Base-by-base conservation (phyloP, 257 asterid genomes). In the Cruciata laevipes region DNA sequence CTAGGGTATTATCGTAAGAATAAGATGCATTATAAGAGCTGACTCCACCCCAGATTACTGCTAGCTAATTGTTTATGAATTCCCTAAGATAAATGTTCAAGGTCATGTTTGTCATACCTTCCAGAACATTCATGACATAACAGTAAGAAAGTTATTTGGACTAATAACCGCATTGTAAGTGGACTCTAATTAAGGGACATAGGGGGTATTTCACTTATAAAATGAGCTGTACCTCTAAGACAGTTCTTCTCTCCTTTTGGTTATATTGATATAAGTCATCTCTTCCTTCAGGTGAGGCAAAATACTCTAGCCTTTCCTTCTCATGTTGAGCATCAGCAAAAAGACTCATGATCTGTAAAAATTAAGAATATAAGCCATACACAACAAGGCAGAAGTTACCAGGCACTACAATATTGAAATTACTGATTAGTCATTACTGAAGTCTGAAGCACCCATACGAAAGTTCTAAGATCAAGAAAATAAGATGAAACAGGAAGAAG, bases 211-310 rank as follows among this genome's bases (percentile, higher is more conserved):
- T 23, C 63, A 42, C 20, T n/a, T 30, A 13, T 52, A 57, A 63
- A 52, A 70, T 44, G 58, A 35, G 18, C 17, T 3, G 73, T 71
- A 94, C 99, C 97, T 94, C 99, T 77, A 90, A 79, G 68, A 94
- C 96, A 63, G 95, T 93, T 81, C 99, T 80, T 63, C 95, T 65
- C 71, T 94, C 97, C 86, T 85, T 94, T 81, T 87, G 92, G 81
- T 90, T 94, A 89, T 88, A 94, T 73, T 85, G 86, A 83, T 90
- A 90, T n/a, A 94, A 71, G 80, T 94, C 97, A 80, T 94, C 99
- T 76, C 99, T 84, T 79, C 99, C 99, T 88, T 94, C 95, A 32
- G 99, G 82, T 14, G 97, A 94, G 75, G 85, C 84, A 76, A 93
- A 94, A 77, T 88, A 86, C 62, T 80, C 89, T 65, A 94, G 95